Conservation (phyloP, 805 yeast genomes). For the Teunomyces aglyptinius region DNA sequence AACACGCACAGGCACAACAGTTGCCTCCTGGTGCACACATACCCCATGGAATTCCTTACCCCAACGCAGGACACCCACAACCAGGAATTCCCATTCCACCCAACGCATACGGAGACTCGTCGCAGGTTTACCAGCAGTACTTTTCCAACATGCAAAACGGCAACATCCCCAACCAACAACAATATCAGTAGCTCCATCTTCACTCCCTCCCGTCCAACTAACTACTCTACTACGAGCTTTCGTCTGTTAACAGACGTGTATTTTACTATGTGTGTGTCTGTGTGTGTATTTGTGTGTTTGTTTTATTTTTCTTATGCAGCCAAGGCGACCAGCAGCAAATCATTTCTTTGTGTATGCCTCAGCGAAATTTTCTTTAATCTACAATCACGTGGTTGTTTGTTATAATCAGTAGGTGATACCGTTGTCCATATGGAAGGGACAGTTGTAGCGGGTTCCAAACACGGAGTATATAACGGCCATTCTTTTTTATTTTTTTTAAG, state of each 20-base stretch:
- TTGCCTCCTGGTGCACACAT: slow-evolving; percentile 40
- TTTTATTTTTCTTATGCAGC: background rate
- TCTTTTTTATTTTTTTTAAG: too few relatives aligned
- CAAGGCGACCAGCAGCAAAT: background rate
- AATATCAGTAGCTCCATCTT: slow-evolving; percentile 42
- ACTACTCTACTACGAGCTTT: background rate
- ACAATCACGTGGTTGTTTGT: slow-evolving; percentile 1
- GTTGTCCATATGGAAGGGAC: background rate
- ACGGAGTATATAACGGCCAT: background rate
- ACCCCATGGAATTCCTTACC: slow-evolving; percentile 47
- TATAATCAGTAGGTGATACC: background rate
- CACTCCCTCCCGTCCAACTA: too few relatives aligned
- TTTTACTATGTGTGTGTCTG: slow-evolving; percentile 3
- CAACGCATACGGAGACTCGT: slow-evolving; percentile 50
- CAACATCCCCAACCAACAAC: slow-evolving; percentile 50
- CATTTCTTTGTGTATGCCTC: background rate
- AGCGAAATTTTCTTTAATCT: background rate
- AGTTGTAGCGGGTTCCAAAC: background rate
- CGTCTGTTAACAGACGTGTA: slow-evolving; percentile 3
- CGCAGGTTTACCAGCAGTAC: slow-evolving; percentile 60
- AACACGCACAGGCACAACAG: slow-evolving; percentile 31
- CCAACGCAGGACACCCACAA: slow-evolving; percentile 39
- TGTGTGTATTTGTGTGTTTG: background rate
- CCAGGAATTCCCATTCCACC: slow-evolving; percentile 43
- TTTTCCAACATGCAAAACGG: slow-evolving; percentile 55